A percentile compares a stretch with the other conserved stretches of the same genome.
phyloP scores from a whole-genome alignment of 1,139 yeast genomes.

The Candida pseudoviswanathii region DNA sequence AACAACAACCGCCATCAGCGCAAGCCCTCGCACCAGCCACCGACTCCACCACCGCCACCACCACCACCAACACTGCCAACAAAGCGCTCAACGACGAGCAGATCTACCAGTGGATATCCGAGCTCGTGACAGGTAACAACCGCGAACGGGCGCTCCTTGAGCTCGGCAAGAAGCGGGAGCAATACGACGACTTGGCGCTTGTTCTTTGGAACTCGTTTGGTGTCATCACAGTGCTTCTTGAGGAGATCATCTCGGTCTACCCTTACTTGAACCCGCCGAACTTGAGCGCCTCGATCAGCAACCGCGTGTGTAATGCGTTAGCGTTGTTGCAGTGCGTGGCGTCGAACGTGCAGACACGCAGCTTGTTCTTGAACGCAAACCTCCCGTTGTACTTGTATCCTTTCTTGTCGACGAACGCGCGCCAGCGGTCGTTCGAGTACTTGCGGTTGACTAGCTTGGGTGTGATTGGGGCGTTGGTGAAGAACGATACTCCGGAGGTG shows the following conservation, averaged over 20 bases:
- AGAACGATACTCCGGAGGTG: conserved; percentile 94
- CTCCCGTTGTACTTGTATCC: conserved; percentile 92
- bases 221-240: conserved; percentile 88
- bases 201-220: conserved; percentile 97
- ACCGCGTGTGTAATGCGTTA: conserved; percentile 92
- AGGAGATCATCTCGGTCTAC: conserved; percentile 88
- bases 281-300: conserved; percentile 82
- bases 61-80: background rate
- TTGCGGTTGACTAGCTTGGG: conserved; percentile 90
- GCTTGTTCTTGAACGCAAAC: conserved; percentile 82
- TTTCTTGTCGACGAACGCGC: conserved; percentile 86
- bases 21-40: background rate
- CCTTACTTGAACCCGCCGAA: conserved; percentile 88
- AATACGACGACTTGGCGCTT: conserved; percentile 89
- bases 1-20: background rate
- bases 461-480: conserved; percentile 94
- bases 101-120: conserved; percentile 88
- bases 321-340: conserved; percentile 97
- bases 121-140: conserved; percentile 84
- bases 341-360: conserved; percentile 87
- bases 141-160: conserved; percentile 91
- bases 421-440: conserved; percentile 92
- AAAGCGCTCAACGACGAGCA: conserved; percentile 82
- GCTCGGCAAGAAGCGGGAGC: conserved; percentile 91
- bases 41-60: background rate